Conservation (phyloP, 768 basidiomycete genomes). For the Glaciozyma antarctica region DNA sequence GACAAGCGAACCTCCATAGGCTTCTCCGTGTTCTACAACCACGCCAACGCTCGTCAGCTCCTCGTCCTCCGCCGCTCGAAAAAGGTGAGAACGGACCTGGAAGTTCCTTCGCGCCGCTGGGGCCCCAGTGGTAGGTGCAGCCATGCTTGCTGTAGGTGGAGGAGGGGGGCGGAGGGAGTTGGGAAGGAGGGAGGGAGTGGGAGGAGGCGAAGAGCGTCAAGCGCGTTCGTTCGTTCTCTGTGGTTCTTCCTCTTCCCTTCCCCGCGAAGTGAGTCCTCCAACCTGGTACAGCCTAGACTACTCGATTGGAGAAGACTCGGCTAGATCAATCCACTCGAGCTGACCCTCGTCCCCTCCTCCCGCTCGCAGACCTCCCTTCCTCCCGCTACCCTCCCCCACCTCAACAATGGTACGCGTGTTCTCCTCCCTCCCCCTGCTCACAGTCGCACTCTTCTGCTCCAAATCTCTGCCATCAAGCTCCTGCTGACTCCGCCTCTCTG, state of each 20-base stretch:
- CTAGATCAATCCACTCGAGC: background rate
- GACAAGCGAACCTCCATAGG: conserved; percentile 95
- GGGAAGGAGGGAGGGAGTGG: background rate
- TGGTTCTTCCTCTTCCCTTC: background rate
- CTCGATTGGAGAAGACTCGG: too few species aligned
- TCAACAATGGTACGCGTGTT: background rate
- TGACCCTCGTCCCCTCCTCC: background rate
- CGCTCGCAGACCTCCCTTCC: background rate
- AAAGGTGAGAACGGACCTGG: conserved; percentile 21
- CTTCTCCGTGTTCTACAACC: conserved; percentile 58
- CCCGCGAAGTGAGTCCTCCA: too few species aligned
- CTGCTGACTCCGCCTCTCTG: background rate
- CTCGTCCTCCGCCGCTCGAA: background rate
- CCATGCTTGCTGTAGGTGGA: too few species aligned
- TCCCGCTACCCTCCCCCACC: background rate
- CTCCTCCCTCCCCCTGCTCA: background rate
- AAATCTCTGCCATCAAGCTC: background rate
- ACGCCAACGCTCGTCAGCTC: background rate
- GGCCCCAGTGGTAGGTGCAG: too few species aligned
- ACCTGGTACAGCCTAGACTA: too few species aligned
- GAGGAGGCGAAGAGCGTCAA: background rate
- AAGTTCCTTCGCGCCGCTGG: conserved; percentile 24
- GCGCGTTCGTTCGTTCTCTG: too few species aligned
- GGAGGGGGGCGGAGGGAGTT: background rate
- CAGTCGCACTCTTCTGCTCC: background rate